Base-by-base conservation (phyloP, 805 yeast species). In the Candida mattraensis region DNA sequence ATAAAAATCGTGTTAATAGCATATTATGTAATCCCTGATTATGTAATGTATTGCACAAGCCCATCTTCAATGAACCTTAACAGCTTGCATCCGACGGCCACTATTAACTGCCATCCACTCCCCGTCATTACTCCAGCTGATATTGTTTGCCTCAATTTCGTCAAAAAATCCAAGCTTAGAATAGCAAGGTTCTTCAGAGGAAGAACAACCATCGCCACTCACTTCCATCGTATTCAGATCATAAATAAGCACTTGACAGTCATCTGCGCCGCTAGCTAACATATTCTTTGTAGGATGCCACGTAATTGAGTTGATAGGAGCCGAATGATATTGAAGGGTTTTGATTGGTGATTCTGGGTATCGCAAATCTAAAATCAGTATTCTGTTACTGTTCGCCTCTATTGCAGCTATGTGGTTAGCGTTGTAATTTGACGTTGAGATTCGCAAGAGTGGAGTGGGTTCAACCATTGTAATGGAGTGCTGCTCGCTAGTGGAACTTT, bases 201-300 rank as follows among this genome's bases (percentile, higher is more conserved):
- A 17, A 9, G 23, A 20, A 18, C 19, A 12, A 7, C 18, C 35
- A 12, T 30, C 21, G 17, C 11, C 32, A 25, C 23, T 14, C 3
- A 16, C 16, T 7, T 48, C 54, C 34, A 49, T 26, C 10, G 54
- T 53, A 39, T 60, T 66, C 35, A 81, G 60, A 53, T 84, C 88
- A 81, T 88, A 81, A 12, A 78, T 66, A 18, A 83, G 59, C 1
- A 81, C 81, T 56, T 83, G 88, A 56, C 93, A 76, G 58, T 79
- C 84, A 63, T 82, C 81, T 49, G 83, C 71, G 48, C 95, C 80
- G 1, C 80, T 72, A 11, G 79, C 48, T 13, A 91, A 58, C 18
- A 72, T 58, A 42, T 83, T 79, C 20, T 78, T 71, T 1, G 72
- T 58, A 0, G 98, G 97, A 50, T 89, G 91, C 97, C 97, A 91